A percentile compares a stretch with the other conserved stretches of the same genome.
Evolutionary conservation across 139 green algal genomes (phyloP).

Genomic region (Nannochloris sp.): DNA sequence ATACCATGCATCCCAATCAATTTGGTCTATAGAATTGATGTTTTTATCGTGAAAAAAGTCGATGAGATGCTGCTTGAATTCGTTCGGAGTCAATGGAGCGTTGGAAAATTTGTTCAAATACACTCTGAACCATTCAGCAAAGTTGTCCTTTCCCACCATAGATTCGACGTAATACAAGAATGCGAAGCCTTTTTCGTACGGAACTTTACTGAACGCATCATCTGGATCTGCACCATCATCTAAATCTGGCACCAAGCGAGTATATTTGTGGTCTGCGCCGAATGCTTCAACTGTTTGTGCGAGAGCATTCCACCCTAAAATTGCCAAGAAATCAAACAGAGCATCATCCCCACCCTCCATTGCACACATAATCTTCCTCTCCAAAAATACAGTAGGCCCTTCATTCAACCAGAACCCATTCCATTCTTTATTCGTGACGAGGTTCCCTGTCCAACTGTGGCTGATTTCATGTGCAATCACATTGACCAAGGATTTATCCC

Average conservation of each 20-base stretch:
- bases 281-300: slow-evolving; percentile 23
- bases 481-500: slow-evolving; percentile 62
- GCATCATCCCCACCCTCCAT: slow-evolving; percentile 48
- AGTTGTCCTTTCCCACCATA: slow-evolving; percentile 57
- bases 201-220: slow-evolving; percentile 67
- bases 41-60: slow-evolving; percentile 45
- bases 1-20: slow-evolving; percentile 77
- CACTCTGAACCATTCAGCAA: slow-evolving; percentile 59
- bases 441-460: slow-evolving; percentile 87
- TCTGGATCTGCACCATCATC: slow-evolving; percentile 72
- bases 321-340: slow-evolving; percentile 31
- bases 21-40: slow-evolving; percentile 8
- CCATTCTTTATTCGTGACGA: slow-evolving; percentile 79
- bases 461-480: slow-evolving; percentile 90
- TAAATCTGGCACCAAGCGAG: slow-evolving; percentile 45
- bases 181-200: slow-evolving; percentile 69
- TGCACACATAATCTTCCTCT: slow-evolving; percentile 74
- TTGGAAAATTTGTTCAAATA: slow-evolving; percentile 47
- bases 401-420: slow-evolving; percentile 74
- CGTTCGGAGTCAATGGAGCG: slow-evolving; percentile 9
- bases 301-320: slow-evolving; percentile 26
- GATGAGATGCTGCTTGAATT: slow-evolving; percentile 50
- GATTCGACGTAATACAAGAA: slow-evolving; percentile 77
- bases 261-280: slow-evolving; percentile 46
- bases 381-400: slow-evolving; percentile 70